Evolutionary conservation across 805 yeast species (phyloP).

Genomic region (Nakazawaea pomicola): DNA sequence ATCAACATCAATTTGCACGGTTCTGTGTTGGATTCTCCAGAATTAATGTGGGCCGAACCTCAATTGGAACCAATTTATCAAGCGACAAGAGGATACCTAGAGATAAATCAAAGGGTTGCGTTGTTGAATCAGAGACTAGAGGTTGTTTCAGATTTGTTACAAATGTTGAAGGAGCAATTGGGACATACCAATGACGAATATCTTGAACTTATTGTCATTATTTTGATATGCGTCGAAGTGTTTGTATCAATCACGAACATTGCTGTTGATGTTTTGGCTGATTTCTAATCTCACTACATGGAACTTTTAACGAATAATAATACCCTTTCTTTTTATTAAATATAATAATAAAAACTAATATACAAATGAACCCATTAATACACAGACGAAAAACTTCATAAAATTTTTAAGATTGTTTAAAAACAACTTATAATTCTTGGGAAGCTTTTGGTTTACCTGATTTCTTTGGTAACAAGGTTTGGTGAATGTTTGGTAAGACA

Average conservation of each 20-base stretch:
- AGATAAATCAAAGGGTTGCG: conserved; percentile 90
- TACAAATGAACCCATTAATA: conserved; percentile 14
- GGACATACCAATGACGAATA: conserved; percentile 75
- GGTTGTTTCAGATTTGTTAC: conserved; percentile 87
- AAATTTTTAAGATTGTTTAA: not conserved
- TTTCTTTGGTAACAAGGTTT: conserved; percentile 73
- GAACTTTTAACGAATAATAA: conserved; percentile 3
- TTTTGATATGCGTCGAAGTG: conserved; percentile 88
- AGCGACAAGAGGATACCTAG: conserved; percentile 93
- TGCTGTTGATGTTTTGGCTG: conserved; percentile 28
- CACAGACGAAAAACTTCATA: conserved; percentile 3
- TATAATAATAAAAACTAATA: conserved; percentile 12
- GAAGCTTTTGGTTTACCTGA: conserved; percentile 51
- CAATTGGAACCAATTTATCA: conserved; percentile 96
- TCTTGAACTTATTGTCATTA: conserved; percentile 84
- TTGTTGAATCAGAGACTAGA: conserved; percentile 87
- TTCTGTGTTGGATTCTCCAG: conserved; percentile 92
- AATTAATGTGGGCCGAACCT: conserved; percentile 98
- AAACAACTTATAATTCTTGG: conserved; percentile 44
- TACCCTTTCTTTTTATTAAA: conserved; percentile 7
- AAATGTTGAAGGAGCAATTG: conserved; percentile 94
- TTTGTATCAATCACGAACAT: conserved; percentile 75
- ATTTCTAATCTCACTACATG: too few species aligned
- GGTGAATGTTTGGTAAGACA: conserved; percentile 96
- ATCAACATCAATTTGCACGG: conserved; percentile 82